phyloP scores from a whole-genome alignment of 148 eudicot species.

The Vaccinium corymbosum region DNA sequence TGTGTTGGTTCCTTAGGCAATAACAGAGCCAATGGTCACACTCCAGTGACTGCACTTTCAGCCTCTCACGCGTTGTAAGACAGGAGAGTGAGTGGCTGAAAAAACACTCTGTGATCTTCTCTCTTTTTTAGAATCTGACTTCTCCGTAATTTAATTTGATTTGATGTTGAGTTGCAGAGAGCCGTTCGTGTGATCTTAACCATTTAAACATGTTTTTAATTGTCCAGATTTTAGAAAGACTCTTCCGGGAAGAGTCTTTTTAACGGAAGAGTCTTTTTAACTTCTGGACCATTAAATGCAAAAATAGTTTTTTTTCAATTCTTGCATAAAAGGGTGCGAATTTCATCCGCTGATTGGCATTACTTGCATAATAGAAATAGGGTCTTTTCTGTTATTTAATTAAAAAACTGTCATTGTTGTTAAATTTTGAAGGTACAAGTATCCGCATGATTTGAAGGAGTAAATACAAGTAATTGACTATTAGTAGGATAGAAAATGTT shows the following conservation, averaged over 20 bases:
- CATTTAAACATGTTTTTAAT: no score
- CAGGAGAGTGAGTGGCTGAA: background rate
- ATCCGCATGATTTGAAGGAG: background rate
- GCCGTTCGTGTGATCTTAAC: no score
- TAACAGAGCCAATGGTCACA: background rate
- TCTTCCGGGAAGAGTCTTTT: no score
- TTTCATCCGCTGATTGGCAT: background rate
- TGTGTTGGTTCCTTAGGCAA: background rate
- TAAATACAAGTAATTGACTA: background rate
- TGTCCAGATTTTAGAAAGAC: no score
- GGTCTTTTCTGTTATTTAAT: background rate
- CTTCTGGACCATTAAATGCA: no score
- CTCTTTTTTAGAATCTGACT: no score
- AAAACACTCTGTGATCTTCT: background rate
- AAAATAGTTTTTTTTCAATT: background rate
- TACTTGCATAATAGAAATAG: background rate
- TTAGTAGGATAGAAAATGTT: background rate
- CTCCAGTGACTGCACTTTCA: background rate
- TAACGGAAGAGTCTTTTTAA: no score
- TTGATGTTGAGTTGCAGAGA: no score
- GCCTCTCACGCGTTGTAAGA: background rate
- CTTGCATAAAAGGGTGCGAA: background rate
- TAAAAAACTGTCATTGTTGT: background rate
- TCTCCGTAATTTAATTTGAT: no score
- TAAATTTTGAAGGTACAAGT: background rate